phyloP scores from a whole-genome alignment of 2,329 filamentous ascomycete species.

The Penicillium decumbens region DNA sequence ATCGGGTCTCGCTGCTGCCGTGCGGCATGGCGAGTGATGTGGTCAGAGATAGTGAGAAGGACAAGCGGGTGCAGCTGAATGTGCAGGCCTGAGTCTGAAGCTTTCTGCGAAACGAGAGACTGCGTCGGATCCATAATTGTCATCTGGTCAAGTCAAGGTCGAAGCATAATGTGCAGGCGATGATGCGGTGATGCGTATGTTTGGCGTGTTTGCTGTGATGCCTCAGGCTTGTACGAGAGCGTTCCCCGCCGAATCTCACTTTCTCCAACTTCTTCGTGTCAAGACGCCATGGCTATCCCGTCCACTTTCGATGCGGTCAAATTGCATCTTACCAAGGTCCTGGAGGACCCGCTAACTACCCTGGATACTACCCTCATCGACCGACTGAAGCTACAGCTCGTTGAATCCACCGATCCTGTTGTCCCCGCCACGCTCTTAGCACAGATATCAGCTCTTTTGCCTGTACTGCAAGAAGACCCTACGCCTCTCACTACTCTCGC shows the following conservation, averaged over 20 bases:
- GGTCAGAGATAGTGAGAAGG: constrained; percentile 93
- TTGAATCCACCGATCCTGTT: constrained; percentile 31
- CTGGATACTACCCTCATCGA: constrained; percentile 50
- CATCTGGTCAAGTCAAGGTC: constrained; percentile 13
- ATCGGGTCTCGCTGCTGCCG: constrained; percentile 70
- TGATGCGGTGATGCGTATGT: constrained; percentile 20
- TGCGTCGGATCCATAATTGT: constrained; percentile 51
- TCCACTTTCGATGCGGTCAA: constrained; percentile 35
- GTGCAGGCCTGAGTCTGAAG: constrained; percentile 69
- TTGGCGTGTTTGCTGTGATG: constrained; percentile 30
- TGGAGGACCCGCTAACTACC: constrained; percentile 41
- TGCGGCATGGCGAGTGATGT: constrained; percentile 84
- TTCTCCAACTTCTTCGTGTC: neutral
- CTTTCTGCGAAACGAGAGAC: constrained; percentile 62
- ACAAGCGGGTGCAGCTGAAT: constrained; percentile 88
- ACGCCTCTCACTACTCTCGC: constrained; percentile 52
- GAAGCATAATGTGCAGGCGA: constrained; percentile 6
- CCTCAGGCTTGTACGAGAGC: constrained; percentile 9
- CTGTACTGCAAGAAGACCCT: constrained; percentile 55
- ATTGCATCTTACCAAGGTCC: constrained; percentile 44
- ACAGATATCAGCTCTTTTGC: constrained; percentile 50
- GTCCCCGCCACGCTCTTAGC: constrained; percentile 40
- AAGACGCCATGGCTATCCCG: constrained; percentile 31
- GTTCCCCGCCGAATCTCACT: constrained; percentile 23
- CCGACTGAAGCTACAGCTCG: constrained; percentile 46